Evolutionary conservation across 352 stramenopile species (phyloP).

Genomic region (Blastocystis sp.): DNA sequence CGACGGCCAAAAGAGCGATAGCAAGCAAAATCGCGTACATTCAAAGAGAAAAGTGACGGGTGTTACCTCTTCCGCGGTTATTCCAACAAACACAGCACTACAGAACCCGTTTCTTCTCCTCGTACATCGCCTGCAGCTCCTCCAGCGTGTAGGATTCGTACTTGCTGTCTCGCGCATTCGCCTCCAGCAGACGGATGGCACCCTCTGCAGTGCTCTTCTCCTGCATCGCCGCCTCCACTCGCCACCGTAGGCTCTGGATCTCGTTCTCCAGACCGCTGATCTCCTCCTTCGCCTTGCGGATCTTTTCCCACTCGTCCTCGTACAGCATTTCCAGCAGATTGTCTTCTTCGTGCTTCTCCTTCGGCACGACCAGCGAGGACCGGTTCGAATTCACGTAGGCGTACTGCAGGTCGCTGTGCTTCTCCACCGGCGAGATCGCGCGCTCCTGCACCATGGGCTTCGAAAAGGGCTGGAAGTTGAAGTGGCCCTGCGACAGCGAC

Average conservation of each 20-base stretch:
- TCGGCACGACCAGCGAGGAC: background rate
- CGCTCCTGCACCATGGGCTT: background rate
- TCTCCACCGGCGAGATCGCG: background rate
- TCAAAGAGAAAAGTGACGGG: background rate
- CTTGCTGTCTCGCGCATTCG: background rate
- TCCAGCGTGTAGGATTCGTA: background rate
- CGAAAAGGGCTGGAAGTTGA: background rate
- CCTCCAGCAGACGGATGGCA: background rate
- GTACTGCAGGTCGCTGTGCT: background rate
- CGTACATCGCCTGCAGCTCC: background rate
- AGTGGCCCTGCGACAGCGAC: background rate
- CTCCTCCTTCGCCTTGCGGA: background rate
- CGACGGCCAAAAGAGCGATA: background rate
- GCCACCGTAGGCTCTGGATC: background rate
- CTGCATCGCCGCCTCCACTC: background rate
- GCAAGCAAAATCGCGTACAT: slow-evolving; percentile 22
- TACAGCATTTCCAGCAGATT: background rate
- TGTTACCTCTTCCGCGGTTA: background rate
- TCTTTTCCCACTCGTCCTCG: background rate
- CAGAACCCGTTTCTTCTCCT: background rate
- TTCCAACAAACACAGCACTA: background rate
- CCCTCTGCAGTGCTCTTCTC: background rate
- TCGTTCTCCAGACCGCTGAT: background rate
- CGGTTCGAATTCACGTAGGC: background rate
- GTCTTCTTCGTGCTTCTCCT: background rate